Percentiles rank a stretch among this genome's conserved stretches.
phyloP scores from a whole-genome alignment of 441 rosid species.

The Raphanus hybrid region DNA sequence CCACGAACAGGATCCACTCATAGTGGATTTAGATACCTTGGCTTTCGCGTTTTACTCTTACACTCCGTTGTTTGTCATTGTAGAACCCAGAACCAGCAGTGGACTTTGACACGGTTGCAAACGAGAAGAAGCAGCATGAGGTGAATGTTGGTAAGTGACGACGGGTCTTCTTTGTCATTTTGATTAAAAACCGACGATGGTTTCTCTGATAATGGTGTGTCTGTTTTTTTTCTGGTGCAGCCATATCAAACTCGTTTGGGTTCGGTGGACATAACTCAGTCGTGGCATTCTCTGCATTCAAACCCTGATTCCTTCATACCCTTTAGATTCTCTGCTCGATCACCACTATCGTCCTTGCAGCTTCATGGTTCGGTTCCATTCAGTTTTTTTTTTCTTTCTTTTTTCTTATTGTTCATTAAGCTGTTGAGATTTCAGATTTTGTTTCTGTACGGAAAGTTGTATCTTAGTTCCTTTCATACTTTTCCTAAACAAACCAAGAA shows the following conservation, averaged over 20 bases:
- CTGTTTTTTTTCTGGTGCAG: neutral
- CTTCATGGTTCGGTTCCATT: slow-evolving; percentile 15
- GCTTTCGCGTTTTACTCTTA: too few species aligned
- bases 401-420: slow-evolving; percentile 12
- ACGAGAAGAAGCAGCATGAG: slow-evolving; percentile 79
- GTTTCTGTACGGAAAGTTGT: slow-evolving; percentile 32
- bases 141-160: slow-evolving; percentile 85
- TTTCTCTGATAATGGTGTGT: slow-evolving; percentile 15
- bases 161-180: neutral
- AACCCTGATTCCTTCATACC: slow-evolving; percentile 46
- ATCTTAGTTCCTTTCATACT: slow-evolving; percentile 28
- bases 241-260: slow-evolving; percentile 66
- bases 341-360: slow-evolving; percentile 15
- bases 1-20: too few species aligned
- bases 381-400: neutral
- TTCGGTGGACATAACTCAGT: slow-evolving; percentile 99
- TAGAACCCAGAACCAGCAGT: slow-evolving; percentile 25
- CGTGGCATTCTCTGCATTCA: slow-evolving; percentile 82
- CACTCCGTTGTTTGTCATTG: too few species aligned
- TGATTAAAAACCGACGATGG: neutral
- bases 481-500: slow-evolving; percentile 15
- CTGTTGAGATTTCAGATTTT: slow-evolving; percentile 40
- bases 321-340: neutral
- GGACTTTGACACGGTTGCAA: slow-evolving; percentile 87
- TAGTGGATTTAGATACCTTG: too few species aligned